phyloP scores from a whole-genome alignment of 2,329 filamentous ascomycete genomes.

The Diaporthe eres region DNA sequence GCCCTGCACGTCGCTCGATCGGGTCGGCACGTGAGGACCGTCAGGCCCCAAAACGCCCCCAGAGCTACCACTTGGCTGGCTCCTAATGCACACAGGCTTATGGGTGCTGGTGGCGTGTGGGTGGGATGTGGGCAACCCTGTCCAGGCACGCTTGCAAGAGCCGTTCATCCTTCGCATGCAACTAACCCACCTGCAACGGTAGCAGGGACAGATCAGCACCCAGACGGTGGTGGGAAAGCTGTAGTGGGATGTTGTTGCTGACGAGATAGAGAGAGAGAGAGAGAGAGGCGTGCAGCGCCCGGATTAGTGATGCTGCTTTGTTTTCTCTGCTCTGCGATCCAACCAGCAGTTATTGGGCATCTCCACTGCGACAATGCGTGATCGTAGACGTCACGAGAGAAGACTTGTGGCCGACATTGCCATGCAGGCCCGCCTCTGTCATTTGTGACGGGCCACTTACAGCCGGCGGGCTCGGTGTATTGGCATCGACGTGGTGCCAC shows the following conservation, averaged over 20 bases:
- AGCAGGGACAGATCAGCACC: slow-evolving; percentile 19
- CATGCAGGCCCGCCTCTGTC: slow-evolving; percentile 34
- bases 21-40: slow-evolving; percentile 25
- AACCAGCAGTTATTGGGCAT: background rate
- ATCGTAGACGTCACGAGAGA: slow-evolving; percentile 18
- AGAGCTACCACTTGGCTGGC: slow-evolving; percentile 9
- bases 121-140: slow-evolving; percentile 17
- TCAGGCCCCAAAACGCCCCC: background rate
- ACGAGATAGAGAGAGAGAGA: background rate
- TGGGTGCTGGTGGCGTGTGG: background rate
- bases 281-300: background rate
- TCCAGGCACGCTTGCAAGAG: slow-evolving; percentile 25
- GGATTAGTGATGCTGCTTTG: background rate
- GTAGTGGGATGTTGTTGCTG: slow-evolving; percentile 2
- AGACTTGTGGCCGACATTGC: slow-evolving; percentile 30
- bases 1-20: slow-evolving; percentile 34
- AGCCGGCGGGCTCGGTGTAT: slow-evolving; percentile 7
- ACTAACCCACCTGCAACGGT: slow-evolving; percentile 11
- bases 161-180: slow-evolving; percentile 27
- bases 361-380: background rate
- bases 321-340: background rate
- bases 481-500: slow-evolving; percentile 26
- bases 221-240: background rate
- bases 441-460: slow-evolving; percentile 42
- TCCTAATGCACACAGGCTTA: background rate